phyloP scores from a whole-genome alignment of 208 protist genomes.

The Leishmania gerbilli region DNA sequence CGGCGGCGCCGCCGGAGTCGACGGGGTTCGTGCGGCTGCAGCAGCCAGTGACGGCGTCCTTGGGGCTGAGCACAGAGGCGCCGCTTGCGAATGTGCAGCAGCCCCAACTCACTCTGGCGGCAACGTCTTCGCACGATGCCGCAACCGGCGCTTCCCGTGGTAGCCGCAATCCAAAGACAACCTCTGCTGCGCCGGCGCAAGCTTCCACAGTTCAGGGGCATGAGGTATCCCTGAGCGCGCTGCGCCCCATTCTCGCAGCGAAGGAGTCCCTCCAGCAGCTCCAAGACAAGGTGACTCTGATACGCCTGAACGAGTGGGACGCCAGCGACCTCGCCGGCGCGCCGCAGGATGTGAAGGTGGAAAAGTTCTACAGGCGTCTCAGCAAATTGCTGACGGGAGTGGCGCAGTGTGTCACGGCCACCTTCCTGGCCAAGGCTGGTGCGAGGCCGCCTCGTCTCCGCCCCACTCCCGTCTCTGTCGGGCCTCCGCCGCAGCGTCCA shows the following conservation, averaged over 20 bases:
- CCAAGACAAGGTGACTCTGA: constrained; percentile 33
- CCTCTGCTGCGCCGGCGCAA: neutral
- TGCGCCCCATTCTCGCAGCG: constrained; percentile 55
- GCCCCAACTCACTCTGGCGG: neutral
- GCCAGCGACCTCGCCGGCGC: constrained; percentile 56
- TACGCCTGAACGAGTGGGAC: constrained; percentile 59
- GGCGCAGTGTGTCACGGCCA: constrained; percentile 61
- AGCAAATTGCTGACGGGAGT: constrained; percentile 41
- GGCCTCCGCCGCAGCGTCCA: constrained; percentile 1
- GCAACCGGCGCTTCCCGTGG: neutral
- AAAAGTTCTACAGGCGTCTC: constrained; percentile 48
- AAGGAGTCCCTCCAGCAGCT: constrained; percentile 42
- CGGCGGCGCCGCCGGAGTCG: neutral
- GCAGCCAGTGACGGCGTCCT: neutral
- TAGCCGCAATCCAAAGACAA: constrained; percentile 3
- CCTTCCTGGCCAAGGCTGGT: constrained; percentile 51
- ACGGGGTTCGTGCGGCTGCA: neutral
- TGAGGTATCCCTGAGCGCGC: constrained; percentile 36
- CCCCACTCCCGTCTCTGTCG: neutral
- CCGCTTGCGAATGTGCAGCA: neutral
- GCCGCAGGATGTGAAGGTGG: constrained; percentile 45
- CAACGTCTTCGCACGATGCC: neutral
- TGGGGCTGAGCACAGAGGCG: neutral
- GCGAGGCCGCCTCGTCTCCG: constrained; percentile 20
- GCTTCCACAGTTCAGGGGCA: constrained; percentile 5